phyloP scores from a whole-genome alignment of 345 rosid species.

The Melaleuca quinquenervia region DNA sequence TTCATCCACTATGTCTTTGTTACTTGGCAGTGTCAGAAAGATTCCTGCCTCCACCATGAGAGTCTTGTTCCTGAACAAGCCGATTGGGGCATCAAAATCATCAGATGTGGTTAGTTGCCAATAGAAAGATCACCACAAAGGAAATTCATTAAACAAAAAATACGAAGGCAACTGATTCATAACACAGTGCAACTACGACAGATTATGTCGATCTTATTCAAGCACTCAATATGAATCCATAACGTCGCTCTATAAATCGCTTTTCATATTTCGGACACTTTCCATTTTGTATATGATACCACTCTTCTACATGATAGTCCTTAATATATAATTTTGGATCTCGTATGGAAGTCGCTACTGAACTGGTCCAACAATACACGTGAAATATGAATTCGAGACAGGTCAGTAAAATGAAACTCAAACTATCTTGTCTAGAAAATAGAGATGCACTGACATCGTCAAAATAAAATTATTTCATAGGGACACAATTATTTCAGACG shows the following conservation, averaged over 20 bases:
- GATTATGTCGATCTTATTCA: background rate
- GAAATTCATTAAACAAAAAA: background rate
- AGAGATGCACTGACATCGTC: too few species aligned
- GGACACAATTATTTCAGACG: too few species aligned
- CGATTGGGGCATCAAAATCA: background rate
- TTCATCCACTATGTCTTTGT: slow-evolving; percentile 30
- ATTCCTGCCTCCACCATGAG: slow-evolving; percentile 76
- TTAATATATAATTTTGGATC: background rate
- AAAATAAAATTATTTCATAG: too few species aligned
- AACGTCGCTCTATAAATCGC: rapidly evolving
- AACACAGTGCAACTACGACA: background rate
- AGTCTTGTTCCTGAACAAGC: slow-evolving; percentile 64
- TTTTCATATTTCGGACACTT: rapidly evolving
- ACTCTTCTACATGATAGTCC: background rate
- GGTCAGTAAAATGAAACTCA: background rate
- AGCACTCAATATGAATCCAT: background rate
- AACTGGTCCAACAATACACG: background rate
- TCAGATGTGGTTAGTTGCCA: background rate
- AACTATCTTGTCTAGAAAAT: background rate
- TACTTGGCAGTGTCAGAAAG: slow-evolving; percentile 51
- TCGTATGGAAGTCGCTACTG: background rate
- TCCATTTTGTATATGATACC: rapidly evolving
- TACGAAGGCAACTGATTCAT: too few species aligned
- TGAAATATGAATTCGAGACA: background rate
- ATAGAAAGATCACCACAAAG: background rate